Conservation (phyloP, 192 early-diverging fungal species). For the Coemansia aciculifera region DNA sequence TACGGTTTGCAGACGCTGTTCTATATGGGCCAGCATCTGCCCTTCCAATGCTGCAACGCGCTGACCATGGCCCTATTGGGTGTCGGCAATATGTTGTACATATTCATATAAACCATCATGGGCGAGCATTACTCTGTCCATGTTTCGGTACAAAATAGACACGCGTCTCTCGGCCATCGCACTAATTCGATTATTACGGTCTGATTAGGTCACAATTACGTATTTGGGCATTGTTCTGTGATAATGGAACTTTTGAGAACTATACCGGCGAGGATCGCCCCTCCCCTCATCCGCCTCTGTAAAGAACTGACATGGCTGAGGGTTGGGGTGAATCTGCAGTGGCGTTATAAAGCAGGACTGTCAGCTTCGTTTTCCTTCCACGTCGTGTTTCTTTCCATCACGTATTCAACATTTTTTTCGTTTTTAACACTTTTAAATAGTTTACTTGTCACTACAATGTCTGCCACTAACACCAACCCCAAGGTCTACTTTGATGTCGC, state of each 20-base stretch:
- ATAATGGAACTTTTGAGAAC: background rate
- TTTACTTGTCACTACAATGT: slow-evolving; percentile 5
- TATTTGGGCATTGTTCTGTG: background rate
- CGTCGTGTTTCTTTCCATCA: background rate
- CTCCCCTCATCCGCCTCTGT: background rate
- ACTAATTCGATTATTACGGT: no score
- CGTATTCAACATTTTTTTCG: background rate
- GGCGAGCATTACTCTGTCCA: no score
- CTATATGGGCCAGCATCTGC: no score
- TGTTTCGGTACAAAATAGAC: no score
- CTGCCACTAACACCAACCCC: slow-evolving; percentile 16
- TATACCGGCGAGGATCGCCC: background rate
- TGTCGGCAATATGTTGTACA: no score
- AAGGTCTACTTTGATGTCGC: slow-evolving; percentile 55
- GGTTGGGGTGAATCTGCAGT: background rate
- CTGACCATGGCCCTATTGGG: no score
- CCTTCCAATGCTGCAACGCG: no score
- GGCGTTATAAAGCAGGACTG: background rate
- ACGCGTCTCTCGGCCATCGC: no score
- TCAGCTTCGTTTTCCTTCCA: background rate
- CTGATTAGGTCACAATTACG: background rate
- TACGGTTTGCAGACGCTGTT: no score
- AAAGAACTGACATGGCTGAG: background rate
- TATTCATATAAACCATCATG: no score
- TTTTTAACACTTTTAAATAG: background rate